A percentile compares a stretch with the other conserved stretches of the same genome.
phyloP scores from a whole-genome alignment of 345 rosid species.

The Eucalyptus microcorys region DNA sequence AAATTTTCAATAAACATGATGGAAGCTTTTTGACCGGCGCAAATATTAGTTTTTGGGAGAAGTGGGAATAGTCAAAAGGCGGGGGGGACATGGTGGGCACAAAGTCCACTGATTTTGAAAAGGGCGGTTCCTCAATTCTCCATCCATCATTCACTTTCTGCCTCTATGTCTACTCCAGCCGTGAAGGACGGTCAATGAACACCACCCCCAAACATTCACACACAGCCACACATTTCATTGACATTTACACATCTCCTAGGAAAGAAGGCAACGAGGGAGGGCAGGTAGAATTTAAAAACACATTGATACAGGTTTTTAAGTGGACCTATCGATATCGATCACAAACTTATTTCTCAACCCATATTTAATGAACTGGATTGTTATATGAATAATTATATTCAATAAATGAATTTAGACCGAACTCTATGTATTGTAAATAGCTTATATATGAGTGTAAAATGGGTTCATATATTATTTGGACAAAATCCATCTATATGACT shows the following conservation, averaged over 20 bases:
- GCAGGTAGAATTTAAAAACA: background rate
- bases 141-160: background rate
- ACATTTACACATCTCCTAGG: background rate
- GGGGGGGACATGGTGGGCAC: background rate
- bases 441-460: too few relatives aligned
- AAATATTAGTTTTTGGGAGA: background rate
- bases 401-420: background rate
- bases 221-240: background rate
- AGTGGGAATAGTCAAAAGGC: background rate
- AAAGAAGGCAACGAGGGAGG: background rate
- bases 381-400: too few relatives aligned
- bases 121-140: background rate
- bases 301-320: background rate
- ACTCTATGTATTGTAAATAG: fast-evolving
- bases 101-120: background rate
- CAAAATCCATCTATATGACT: too few relatives aligned
- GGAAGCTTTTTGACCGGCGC: background rate
- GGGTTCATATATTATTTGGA: background rate
- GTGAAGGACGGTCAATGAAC: background rate
- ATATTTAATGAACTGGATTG: too few relatives aligned
- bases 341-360: too few relatives aligned
- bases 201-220: background rate
- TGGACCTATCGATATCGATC: too few relatives aligned
- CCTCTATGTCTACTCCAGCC: background rate
- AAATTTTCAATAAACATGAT: background rate